A percentile compares a stretch with the other conserved stretches of the same genome.
Conservation (phyloP, 305 asterid genomes). For the Caryopteris hybrid region DNA sequence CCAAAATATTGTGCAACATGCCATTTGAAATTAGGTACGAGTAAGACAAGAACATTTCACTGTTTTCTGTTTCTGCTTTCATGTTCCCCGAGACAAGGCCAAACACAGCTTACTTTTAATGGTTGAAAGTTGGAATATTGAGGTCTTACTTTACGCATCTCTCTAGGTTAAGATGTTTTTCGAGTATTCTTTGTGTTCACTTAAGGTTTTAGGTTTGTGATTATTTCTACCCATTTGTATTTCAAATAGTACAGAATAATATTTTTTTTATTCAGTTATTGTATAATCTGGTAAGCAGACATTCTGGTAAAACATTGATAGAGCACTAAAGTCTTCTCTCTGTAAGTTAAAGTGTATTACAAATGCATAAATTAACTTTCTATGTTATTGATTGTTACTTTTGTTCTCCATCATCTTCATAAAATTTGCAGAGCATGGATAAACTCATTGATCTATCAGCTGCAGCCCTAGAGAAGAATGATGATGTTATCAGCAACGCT, state of each 20-base stretch:
- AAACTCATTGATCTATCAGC: slow-evolving; percentile 62
- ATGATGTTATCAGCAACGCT: slow-evolving; percentile 42
- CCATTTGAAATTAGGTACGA: background rate
- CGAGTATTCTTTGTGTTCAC: background rate
- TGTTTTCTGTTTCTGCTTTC: background rate
- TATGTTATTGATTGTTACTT: slow-evolving; percentile 9
- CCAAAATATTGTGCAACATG: background rate
- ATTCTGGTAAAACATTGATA: background rate
- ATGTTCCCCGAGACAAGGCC: background rate
- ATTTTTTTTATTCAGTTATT: background rate
- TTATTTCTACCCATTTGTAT: background rate
- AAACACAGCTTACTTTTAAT: background rate
- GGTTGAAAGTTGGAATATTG: background rate
- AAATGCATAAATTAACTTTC: slow-evolving; percentile 1
- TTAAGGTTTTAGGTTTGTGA: background rate
- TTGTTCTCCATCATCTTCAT: slow-evolving; percentile 12
- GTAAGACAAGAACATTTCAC: background rate
- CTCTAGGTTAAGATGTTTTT: slow-evolving; percentile 11
- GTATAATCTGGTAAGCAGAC: background rate
- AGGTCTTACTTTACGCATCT: slow-evolving; percentile 1
- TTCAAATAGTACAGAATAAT: slow-evolving; percentile 7
- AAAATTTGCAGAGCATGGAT: slow-evolving; percentile 69
- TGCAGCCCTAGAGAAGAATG: slow-evolving; percentile 47
- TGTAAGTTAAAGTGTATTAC: background rate
- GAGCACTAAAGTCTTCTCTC: background rate